A percentile compares a stretch with the other conserved stretches of the same genome.
Evolutionary conservation across 1,284 basidiomycete species (phyloP).

Genomic region (Sphagnurus paluster): DNA sequence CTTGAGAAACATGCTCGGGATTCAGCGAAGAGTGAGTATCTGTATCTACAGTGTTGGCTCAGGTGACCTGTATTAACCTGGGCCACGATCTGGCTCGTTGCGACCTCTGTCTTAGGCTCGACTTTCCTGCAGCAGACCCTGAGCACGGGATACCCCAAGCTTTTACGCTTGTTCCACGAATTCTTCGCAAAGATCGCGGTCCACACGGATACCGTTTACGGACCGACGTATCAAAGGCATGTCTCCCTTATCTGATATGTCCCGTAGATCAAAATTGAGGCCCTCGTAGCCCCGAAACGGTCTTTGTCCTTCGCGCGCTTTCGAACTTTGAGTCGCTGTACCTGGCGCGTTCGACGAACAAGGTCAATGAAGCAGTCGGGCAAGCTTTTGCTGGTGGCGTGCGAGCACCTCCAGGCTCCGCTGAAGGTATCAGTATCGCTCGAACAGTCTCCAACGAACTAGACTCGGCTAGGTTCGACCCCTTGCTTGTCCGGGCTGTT

Average conservation of each 20-base stretch:
- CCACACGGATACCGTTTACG: slow-evolving; percentile 92
- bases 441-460: slow-evolving; percentile 86
- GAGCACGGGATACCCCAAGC: slow-evolving; percentile 79
- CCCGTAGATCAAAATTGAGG: background rate
- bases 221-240: slow-evolving; percentile 80
- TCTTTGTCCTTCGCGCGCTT: slow-evolving; percentile 82
- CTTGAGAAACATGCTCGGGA: slow-evolving; percentile 82
- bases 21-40: slow-evolving; percentile 62
- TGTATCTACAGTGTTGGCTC: background rate
- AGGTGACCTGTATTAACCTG: background rate
- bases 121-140: slow-evolving; percentile 87
- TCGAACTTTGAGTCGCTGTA: slow-evolving; percentile 83
- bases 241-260: background rate
- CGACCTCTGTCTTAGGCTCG: slow-evolving; percentile 63
- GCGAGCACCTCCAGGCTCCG: slow-evolving; percentile 69
- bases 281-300: slow-evolving; percentile 77
- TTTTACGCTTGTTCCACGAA: slow-evolving; percentile 90
- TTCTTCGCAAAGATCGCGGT: slow-evolving; percentile 95
- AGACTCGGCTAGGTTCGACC: slow-evolving; percentile 92
- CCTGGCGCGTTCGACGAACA: slow-evolving; percentile 78
- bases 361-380: slow-evolving; percentile 78
- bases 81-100: background rate
- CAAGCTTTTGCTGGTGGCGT: slow-evolving; percentile 70
- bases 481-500: slow-evolving; percentile 76
- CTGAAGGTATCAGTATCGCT: slow-evolving; percentile 77